Conservation (phyloP, 345 rosid genomes). For the Rhodomyrtus tomentosa region DNA sequence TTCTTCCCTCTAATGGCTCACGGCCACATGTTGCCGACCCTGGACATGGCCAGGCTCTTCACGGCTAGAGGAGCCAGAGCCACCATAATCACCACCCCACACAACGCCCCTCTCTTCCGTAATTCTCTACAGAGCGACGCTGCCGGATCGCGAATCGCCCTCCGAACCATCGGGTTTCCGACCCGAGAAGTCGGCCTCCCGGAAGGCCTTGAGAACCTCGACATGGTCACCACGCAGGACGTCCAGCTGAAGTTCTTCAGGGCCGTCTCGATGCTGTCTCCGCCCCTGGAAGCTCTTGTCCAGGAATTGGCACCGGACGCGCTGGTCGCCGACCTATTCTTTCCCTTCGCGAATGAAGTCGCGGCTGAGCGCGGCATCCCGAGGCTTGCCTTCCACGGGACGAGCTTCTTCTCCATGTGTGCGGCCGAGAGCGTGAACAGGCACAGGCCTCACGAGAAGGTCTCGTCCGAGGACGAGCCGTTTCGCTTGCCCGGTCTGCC, state of each 20-base stretch:
- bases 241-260: constrained; percentile 9
- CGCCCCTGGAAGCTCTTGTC: constrained; percentile 29
- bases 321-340: constrained; percentile 45
- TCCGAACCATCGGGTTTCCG: constrained; percentile 8
- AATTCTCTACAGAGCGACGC: not conserved
- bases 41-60: constrained; percentile 52
- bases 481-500: constrained; percentile 44
- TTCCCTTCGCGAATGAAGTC: constrained; percentile 39
- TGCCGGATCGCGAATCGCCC: not conserved
- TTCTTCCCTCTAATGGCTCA: constrained; percentile 27
- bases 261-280: constrained; percentile 18
- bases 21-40: constrained; percentile 38
- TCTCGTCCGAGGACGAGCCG: constrained; percentile 23
- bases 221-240: constrained; percentile 1
- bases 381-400: constrained; percentile 44
- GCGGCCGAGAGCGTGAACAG: constrained; percentile 9
- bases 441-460: constrained; percentile 25
- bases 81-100: constrained; percentile 42
- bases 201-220: constrained; percentile 12
- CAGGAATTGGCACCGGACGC: constrained; percentile 29
- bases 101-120: constrained; percentile 22
- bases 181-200: constrained; percentile 6
- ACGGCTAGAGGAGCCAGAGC: constrained; percentile 23
- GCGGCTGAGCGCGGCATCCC: constrained; percentile 39
- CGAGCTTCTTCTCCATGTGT: constrained; percentile 30